Conservation (phyloP, 441 rosid species). For the Euphorbia corollata region DNA sequence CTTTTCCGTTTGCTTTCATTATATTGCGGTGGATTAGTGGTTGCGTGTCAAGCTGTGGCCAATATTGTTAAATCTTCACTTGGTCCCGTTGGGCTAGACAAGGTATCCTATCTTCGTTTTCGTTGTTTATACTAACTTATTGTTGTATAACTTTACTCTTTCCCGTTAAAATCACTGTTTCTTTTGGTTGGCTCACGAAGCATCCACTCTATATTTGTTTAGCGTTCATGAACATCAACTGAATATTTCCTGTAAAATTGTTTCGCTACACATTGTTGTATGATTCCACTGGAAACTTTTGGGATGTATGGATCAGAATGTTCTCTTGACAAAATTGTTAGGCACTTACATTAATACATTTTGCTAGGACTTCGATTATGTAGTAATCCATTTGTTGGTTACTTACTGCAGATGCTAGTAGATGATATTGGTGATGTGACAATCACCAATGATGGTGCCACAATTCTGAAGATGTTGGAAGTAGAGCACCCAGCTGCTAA, state of each 20-base stretch:
- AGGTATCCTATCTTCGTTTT: slow-evolving; percentile 34
- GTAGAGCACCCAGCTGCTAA: slow-evolving; percentile 98
- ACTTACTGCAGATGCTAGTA: slow-evolving; percentile 63
- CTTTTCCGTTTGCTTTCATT: slow-evolving; percentile 9
- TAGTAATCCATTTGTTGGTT: neutral
- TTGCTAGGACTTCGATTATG: neutral
- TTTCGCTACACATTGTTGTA: neutral
- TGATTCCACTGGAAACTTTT: neutral
- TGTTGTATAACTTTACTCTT: neutral
- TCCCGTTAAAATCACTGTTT: neutral
- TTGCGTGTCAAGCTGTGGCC: slow-evolving; percentile 95
- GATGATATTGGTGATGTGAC: slow-evolving; percentile 96
- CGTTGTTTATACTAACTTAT: neutral
- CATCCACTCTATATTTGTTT: neutral
- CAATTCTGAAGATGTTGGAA: slow-evolving; percentile 86
- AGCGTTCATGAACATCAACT: neutral
- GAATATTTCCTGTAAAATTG: neutral
- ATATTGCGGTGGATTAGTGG: slow-evolving; percentile 31
- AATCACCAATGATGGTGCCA: slow-evolving; percentile 91
- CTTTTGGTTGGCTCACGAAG: neutral
- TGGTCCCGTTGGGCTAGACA: slow-evolving; percentile 97
- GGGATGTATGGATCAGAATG: neutral
- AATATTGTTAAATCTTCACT: slow-evolving; percentile 94
- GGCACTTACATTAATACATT: neutral
- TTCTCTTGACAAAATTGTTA: neutral